Evolutionary conservation across 2,329 filamentous ascomycete species (phyloP).

Genomic region (Tetracladium maxilliforme): DNA sequence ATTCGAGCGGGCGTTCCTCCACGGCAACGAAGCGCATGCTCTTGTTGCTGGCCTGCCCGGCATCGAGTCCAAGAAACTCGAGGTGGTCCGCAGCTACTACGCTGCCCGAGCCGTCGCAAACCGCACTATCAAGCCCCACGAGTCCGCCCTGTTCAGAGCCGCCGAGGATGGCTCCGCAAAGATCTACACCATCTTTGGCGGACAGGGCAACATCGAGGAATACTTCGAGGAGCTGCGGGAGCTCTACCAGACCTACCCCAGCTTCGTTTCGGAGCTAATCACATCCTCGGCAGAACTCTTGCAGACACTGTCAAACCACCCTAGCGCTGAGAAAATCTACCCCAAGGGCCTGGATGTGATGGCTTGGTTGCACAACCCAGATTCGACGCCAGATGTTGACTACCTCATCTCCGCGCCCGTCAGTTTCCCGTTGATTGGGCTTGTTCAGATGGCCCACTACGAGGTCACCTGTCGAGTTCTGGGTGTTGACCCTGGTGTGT

Average conservation of each 20-base stretch:
- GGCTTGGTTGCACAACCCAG: slow-evolving; percentile 79
- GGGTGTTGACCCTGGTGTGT: slow-evolving; percentile 75
- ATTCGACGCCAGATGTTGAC: slow-evolving; percentile 83
- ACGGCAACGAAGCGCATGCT: slow-evolving; percentile 92
- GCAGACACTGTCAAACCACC: slow-evolving; percentile 69
- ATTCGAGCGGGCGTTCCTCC: slow-evolving; percentile 89
- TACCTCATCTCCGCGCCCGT: slow-evolving; percentile 91
- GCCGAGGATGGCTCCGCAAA: slow-evolving; percentile 70
- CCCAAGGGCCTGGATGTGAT: slow-evolving; percentile 93
- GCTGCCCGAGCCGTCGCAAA: slow-evolving; percentile 72
- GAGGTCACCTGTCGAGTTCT: slow-evolving; percentile 85
- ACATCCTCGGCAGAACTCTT: slow-evolving; percentile 70
- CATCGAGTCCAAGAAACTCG: slow-evolving; percentile 83
- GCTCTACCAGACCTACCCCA: slow-evolving; percentile 80
- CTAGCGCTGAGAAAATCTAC: slow-evolving; percentile 86
- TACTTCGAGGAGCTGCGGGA: slow-evolving; percentile 97
- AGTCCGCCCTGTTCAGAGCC: slow-evolving; percentile 83
- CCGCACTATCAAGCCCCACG: slow-evolving; percentile 77
- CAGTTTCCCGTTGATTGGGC: slow-evolving; percentile 87
- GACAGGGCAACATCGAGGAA: slow-evolving; percentile 97
- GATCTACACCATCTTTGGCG: slow-evolving; percentile 90
- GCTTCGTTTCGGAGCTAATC: slow-evolving; percentile 79
- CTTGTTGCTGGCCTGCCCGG: slow-evolving; percentile 75
- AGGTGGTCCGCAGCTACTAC: slow-evolving; percentile 85
- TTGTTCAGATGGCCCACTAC: slow-evolving; percentile 93